These are phyloP conservation scores for Naganishia liquefaciens DNA, from an alignment of 1,284 basidiomycete species.

Conservation along the genomic window DNA sequence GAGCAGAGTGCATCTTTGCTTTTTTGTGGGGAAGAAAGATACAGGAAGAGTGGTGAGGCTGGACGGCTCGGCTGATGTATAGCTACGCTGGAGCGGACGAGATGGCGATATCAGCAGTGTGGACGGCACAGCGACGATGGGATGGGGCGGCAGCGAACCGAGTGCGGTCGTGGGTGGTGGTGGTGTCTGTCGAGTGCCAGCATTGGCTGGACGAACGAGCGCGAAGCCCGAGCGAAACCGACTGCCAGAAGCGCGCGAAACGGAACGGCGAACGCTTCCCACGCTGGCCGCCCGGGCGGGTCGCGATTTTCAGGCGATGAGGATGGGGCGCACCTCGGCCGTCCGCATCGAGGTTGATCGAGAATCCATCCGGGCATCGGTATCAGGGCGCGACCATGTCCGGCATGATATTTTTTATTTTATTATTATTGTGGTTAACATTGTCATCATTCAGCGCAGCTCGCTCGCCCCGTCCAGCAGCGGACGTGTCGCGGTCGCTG, in stretches of 20 bases:
- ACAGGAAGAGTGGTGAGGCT: constrained; percentile 47
- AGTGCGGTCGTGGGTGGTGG: not conserved
- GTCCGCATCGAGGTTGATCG: too few species aligned
- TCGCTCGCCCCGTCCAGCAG: too few species aligned
- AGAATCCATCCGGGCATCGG: too few species aligned
- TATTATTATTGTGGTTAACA: too few species aligned
- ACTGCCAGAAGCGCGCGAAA: not conserved
- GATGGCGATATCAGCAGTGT: not conserved
- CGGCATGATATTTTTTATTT: too few species aligned
- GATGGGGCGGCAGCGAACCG: not conserved
- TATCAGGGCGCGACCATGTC: too few species aligned
- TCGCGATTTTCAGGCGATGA: too few species aligned
- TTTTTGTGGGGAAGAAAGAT: constrained; percentile 33
- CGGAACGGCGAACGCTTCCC: too few species aligned
- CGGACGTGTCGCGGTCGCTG: too few species aligned
- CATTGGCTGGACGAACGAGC: not conserved
- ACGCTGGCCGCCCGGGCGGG: too few species aligned
- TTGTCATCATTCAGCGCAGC: too few species aligned
- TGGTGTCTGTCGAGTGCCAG: not conserved
- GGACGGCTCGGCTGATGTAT: constrained; percentile 1
- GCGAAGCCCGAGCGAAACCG: not conserved
- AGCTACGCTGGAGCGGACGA: not conserved
- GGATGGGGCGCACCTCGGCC: too few species aligned
- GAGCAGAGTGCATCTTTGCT: constrained; percentile 75
- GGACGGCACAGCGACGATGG: not conserved